These are phyloP conservation scores for Plicaturopsis crispa DNA, from an alignment of 768 basidiomycete species.

Conservation along the genomic window DNA sequence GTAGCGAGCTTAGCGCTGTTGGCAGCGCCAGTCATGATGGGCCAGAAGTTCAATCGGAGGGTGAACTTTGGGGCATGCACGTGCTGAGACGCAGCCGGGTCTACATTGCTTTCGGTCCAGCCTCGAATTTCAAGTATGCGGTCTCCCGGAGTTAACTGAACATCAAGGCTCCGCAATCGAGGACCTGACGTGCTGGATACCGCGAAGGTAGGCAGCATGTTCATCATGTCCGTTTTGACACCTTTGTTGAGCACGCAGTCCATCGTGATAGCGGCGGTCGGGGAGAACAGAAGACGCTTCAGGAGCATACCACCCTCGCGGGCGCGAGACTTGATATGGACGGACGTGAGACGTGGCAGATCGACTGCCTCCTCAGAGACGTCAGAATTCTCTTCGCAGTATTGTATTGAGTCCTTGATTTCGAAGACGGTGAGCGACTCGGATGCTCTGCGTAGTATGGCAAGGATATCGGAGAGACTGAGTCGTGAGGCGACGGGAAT, in stretches of 20 bases:
- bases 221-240: slow-evolving; percentile 8
- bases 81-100: slow-evolving; percentile 5
- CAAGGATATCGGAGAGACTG: slow-evolving; percentile 21
- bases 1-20: slow-evolving; percentile 12
- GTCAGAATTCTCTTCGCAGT: slow-evolving; percentile 5
- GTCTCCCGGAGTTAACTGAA: slow-evolving; percentile 2
- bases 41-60: slow-evolving; percentile 18
- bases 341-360: slow-evolving; percentile 14
- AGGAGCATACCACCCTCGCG: slow-evolving; percentile 19
- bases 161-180: not conserved
- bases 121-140: slow-evolving; percentile 4
- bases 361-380: slow-evolving; percentile 8
- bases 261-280: slow-evolving; percentile 9
- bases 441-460: slow-evolving; percentile 26
- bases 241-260: slow-evolving; percentile 12
- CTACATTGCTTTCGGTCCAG: slow-evolving; percentile 6
- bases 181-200: slow-evolving; percentile 6
- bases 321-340: slow-evolving; percentile 13
- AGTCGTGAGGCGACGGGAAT: slow-evolving; percentile 19
- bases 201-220: slow-evolving; percentile 3
- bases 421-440: slow-evolving; percentile 24
- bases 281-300: slow-evolving; percentile 15
- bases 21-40: slow-evolving; percentile 5
- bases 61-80: slow-evolving; percentile 9
- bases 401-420: slow-evolving; percentile 23